These are phyloP conservation scores for Periglandula ipomoeae DNA, from an alignment of 2,329 filamentous ascomycete genomes.

Conservation along the genomic window DNA sequence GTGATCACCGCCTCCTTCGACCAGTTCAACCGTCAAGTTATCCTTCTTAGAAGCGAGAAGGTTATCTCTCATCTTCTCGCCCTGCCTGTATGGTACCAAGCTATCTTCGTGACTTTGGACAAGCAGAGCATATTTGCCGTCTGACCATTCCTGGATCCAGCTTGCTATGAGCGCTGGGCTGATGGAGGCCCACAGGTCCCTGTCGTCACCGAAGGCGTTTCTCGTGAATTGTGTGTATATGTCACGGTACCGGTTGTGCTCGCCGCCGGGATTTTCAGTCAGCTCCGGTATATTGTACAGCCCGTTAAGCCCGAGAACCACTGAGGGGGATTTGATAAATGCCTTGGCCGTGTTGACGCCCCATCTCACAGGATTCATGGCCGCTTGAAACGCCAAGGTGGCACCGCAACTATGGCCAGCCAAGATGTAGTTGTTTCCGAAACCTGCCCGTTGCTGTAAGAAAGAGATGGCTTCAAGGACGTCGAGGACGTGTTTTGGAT, in stretches of 20 bases:
- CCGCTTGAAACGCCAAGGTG: conserved; percentile 39
- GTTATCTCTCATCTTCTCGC: conserved; percentile 6
- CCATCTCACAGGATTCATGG: conserved; percentile 16
- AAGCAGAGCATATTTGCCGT: conserved; percentile 6
- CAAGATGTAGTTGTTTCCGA: conserved; percentile 37
- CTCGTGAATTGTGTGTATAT: conserved; percentile 34
- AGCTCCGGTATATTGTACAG: conserved; percentile 37
- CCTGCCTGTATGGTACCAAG: conserved; percentile 9
- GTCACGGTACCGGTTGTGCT: conserved; percentile 15
- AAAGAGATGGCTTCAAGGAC: conserved; percentile 35
- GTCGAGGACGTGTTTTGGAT: conserved; percentile 47
- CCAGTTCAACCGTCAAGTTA: background rate
- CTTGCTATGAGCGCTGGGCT: conserved; percentile 25
- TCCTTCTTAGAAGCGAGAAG: background rate
- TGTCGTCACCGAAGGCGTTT: conserved; percentile 36
- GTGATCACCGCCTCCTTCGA: conserved; percentile 3
- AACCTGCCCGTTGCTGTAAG: conserved; percentile 32
- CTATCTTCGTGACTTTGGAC: conserved; percentile 9
- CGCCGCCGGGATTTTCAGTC: conserved; percentile 23
- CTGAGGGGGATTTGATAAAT: conserved; percentile 13
- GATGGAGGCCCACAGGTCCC: conserved; percentile 26
- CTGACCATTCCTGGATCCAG: conserved; percentile 9
- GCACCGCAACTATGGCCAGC: conserved; percentile 50
- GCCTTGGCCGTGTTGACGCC: conserved; percentile 9
- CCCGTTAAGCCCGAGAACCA: conserved; percentile 39